phyloP scores from a whole-genome alignment of 306 rosid species.

The Trifolium dubium region DNA sequence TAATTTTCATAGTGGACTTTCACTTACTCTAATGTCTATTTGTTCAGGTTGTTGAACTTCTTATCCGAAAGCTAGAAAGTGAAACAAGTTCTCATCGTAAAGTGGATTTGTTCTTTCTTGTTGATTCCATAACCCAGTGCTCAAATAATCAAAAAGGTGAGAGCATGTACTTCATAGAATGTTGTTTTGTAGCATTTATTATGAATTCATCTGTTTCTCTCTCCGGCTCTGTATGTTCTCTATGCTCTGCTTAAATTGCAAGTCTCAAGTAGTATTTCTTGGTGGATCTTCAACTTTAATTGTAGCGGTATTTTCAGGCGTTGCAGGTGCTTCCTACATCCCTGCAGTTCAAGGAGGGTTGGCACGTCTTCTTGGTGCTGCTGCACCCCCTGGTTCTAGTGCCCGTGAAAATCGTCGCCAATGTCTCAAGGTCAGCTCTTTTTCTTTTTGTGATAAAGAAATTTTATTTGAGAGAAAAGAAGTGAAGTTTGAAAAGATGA shows the following conservation, averaged over 20 bases:
- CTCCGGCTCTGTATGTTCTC: background rate
- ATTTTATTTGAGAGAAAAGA: constrained; percentile 21
- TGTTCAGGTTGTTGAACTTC: constrained; percentile 92
- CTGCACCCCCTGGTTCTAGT: constrained; percentile 86
- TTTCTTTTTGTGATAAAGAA: constrained; percentile 1
- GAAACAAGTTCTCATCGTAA: constrained; percentile 86
- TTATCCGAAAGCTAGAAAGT: constrained; percentile 79
- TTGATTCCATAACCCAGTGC: constrained; percentile 93
- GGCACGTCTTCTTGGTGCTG: constrained; percentile 96
- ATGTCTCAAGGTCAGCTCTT: constrained; percentile 81
- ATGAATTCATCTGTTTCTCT: constrained; percentile 11
- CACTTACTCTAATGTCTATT: constrained; percentile 30
- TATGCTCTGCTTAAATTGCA: constrained; percentile 9
- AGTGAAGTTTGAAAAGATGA: constrained; percentile 6
- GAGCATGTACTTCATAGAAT: constrained; percentile 15
- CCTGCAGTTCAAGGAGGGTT: constrained; percentile 93
- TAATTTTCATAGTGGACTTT: background rate
- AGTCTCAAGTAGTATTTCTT: constrained; percentile 35
- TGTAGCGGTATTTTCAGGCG: constrained; percentile 57
- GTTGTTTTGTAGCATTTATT: constrained; percentile 19
- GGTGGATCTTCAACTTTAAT: constrained; percentile 31
- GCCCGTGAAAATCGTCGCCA: constrained; percentile 99
- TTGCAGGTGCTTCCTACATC: constrained; percentile 95
- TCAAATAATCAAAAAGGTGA: constrained; percentile 88
- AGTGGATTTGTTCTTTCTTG: constrained; percentile 92